phyloP scores from a whole-genome alignment of 352 stramenopile species.

The Paralagenidium karlingii region DNA sequence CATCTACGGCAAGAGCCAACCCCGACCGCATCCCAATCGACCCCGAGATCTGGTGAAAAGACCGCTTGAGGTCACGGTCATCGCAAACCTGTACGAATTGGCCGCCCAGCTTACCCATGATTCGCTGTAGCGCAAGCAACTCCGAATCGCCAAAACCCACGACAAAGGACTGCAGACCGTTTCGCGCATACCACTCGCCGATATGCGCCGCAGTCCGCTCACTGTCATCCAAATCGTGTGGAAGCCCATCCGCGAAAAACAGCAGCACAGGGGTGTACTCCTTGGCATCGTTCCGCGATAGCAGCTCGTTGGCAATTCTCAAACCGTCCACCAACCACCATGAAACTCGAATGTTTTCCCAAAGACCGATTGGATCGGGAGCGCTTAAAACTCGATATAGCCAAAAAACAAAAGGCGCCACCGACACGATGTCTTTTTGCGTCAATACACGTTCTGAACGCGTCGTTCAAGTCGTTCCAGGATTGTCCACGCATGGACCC shows the following conservation, averaged over 20 bases:
- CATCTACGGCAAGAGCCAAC: conserved; percentile 37
- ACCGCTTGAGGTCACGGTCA: conserved; percentile 55
- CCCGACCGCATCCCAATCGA: conserved; percentile 46
- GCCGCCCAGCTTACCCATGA: conserved; percentile 41
- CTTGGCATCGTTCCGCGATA: conserved; percentile 50
- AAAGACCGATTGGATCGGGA: conserved; percentile 13
- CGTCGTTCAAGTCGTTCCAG: conserved; percentile 42
- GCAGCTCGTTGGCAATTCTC: conserved; percentile 38
- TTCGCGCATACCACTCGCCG: conserved; percentile 31
- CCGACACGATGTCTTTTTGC: conserved; percentile 44
- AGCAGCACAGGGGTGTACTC: conserved; percentile 51
- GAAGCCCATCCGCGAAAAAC: conserved; percentile 71
- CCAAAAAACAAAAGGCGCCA: conserved; percentile 48
- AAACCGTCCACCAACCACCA: conserved; percentile 37
- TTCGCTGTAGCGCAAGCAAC: conserved; percentile 30
- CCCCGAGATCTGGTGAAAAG: conserved; percentile 61
- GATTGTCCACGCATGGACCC: conserved; percentile 53
- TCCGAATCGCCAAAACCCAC: conserved; percentile 70
- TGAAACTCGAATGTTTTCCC: conserved; percentile 31
- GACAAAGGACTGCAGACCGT: conserved; percentile 40
- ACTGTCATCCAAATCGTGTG: conserved; percentile 20
- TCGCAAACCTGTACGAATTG: conserved; percentile 45
- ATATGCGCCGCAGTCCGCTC: conserved; percentile 47
- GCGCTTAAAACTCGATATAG: conserved; percentile 29
- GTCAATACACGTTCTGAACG: conserved; percentile 43